These are phyloP conservation scores for Wickerhamomyces sp. DNA, from an alignment of 1,139 yeast genomes.

Conservation along the genomic window DNA sequence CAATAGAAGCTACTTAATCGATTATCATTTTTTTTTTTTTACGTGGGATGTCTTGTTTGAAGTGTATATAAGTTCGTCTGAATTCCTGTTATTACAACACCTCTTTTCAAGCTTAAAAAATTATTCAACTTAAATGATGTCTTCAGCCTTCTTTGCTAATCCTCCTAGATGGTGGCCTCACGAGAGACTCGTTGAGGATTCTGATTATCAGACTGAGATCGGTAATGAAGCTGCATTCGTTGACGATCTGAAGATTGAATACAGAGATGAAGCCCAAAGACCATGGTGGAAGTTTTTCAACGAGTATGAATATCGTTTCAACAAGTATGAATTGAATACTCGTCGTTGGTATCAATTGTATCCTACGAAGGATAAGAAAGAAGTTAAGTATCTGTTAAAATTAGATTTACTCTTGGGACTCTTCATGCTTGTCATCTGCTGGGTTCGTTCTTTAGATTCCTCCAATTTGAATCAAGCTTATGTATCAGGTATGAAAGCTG, in stretches of 20 bases:
- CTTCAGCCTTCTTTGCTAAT: too few relatives aligned
- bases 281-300: conserved; percentile 62
- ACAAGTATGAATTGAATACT: conserved; percentile 48
- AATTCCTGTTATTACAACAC: too few relatives aligned
- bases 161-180: neutral
- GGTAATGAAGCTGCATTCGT: neutral
- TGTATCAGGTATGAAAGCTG: conserved; percentile 55
- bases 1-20: too few relatives aligned
- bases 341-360: conserved; percentile 67
- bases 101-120: too few relatives aligned
- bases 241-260: conserved; percentile 15
- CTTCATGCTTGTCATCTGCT: conserved; percentile 59
- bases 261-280: conserved; percentile 48
- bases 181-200: neutral
- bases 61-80: too few relatives aligned
- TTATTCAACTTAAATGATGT: too few relatives aligned
- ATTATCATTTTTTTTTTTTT: too few relatives aligned
- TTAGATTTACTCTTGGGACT: conserved; percentile 55
- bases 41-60: too few relatives aligned
- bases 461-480: conserved; percentile 56
- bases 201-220: neutral
- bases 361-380: conserved; percentile 47
- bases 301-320: conserved; percentile 56
- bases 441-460: conserved; percentile 66
- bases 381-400: conserved; percentile 49